Evolutionary conservation across 192 early-diverging fungal genomes (phyloP).

Genomic region (Paraglomus occultum): DNA sequence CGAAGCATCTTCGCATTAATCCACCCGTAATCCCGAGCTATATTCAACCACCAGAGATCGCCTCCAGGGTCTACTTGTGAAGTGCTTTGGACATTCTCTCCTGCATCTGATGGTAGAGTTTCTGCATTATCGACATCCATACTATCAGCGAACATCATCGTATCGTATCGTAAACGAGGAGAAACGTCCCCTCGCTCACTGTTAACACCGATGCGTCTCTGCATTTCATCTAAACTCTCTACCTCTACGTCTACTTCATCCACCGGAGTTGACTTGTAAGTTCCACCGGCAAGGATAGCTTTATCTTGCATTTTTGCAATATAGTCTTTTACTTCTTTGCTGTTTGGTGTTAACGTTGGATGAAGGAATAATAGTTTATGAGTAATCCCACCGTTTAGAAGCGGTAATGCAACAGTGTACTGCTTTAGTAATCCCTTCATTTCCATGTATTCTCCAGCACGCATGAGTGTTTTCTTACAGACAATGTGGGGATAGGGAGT

Average conservation of each 20-base stretch:
- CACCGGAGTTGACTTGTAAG: slow-evolving; percentile 27
- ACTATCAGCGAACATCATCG: background rate
- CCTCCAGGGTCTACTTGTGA: background rate
- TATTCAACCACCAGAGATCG: slow-evolving; percentile 29
- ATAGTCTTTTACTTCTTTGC: slow-evolving; percentile 44
- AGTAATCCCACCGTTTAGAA: slow-evolving; percentile 40
- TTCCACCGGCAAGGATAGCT: slow-evolving; percentile 37
- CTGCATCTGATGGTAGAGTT: background rate
- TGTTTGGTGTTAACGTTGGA: slow-evolving; percentile 36
- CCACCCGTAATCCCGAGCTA: slow-evolving; percentile 37
- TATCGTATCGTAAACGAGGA: slow-evolving; percentile 16
- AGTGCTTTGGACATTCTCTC: background rate
- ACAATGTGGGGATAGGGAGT: slow-evolving; percentile 34
- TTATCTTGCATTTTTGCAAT: slow-evolving; percentile 40
- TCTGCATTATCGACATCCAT: background rate
- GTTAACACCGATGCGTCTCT: slow-evolving; percentile 35
- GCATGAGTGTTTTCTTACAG: slow-evolving; percentile 54
- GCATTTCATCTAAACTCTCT: slow-evolving; percentile 40
- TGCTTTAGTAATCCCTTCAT: slow-evolving; percentile 41
- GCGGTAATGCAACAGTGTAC: slow-evolving; percentile 43
- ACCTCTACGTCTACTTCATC: slow-evolving; percentile 38
- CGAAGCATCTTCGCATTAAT: slow-evolving; percentile 47
- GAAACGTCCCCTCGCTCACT: slow-evolving; percentile 18
- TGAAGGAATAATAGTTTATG: slow-evolving; percentile 49
- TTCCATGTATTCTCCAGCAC: slow-evolving; percentile 46